Percentiles rank a stretch among this genome's conserved stretches.
These are phyloP conservation scores for Oehlia diaphana DNA, from an alignment of 192 early-diverging fungal species.

Conservation along the genomic window DNA sequence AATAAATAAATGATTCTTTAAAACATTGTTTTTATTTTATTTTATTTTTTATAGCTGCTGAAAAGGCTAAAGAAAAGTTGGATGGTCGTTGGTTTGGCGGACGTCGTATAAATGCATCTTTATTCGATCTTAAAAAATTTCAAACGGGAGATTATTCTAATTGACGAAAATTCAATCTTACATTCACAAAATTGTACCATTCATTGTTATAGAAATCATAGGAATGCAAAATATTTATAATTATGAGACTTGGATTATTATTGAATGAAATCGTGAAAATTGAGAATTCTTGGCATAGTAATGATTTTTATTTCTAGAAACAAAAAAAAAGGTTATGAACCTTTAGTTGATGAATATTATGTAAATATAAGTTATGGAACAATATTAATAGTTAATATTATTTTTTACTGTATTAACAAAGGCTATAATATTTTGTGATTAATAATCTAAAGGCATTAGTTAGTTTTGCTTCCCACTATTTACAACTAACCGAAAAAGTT, in stretches of 20 bases:
- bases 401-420: too few species aligned
- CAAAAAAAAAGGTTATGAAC: too few species aligned
- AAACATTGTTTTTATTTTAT: background rate
- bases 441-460: background rate
- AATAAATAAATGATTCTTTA: too few species aligned
- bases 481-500: background rate
- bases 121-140: constrained; percentile 59
- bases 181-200: too few species aligned
- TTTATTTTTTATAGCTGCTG: constrained; percentile 46
- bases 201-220: too few species aligned
- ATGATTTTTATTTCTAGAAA: too few species aligned
- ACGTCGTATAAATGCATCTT: constrained; percentile 61
- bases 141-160: constrained; percentile 35
- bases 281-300: too few species aligned
- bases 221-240: background rate
- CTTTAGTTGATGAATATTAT: too few species aligned
- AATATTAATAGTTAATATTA: too few species aligned
- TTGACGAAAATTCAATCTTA: background rate
- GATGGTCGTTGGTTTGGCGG: constrained; percentile 87
- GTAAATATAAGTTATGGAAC: too few species aligned
- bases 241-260: background rate
- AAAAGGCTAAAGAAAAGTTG: constrained; percentile 63
- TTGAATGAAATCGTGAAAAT: too few species aligned
- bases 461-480: background rate
- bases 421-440: too few species aligned